A percentile compares a stretch with the other conserved stretches of the same genome.
phyloP scores from a whole-genome alignment of 1,284 basidiomycete genomes.

The Ustilago cynodontis region DNA sequence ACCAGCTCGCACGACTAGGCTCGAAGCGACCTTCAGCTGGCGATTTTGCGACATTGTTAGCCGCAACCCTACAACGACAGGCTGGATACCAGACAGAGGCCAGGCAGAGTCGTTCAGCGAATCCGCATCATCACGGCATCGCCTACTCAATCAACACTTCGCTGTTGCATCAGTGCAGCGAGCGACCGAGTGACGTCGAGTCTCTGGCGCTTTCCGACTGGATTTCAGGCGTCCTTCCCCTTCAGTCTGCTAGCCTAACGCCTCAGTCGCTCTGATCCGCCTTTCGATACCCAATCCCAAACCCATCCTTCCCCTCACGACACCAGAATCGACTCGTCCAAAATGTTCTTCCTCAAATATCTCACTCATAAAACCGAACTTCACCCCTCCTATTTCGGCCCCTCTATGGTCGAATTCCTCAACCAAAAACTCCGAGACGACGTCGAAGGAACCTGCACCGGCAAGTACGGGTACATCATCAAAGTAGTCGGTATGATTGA shows the following conservation, averaged over 20 bases:
- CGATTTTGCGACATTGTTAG: too few species aligned
- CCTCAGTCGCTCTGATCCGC: too few species aligned
- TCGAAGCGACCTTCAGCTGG: too few species aligned
- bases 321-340: neutral
- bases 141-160: too few species aligned
- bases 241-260: too few species aligned
- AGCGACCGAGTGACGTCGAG: neutral
- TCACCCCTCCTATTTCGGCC: constrained; percentile 97
- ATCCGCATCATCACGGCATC: too few species aligned
- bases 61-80: too few species aligned
- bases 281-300: too few species aligned
- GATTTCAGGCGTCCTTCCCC: neutral
- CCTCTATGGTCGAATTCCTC: constrained; percentile 91
- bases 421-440: constrained; percentile 93
- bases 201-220: constrained; percentile 1
- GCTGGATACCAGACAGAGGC: neutral
- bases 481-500: constrained; percentile 80
- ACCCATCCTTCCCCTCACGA: too few species aligned
- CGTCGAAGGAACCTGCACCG: constrained; percentile 96
- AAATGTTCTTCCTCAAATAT: constrained; percentile 76
- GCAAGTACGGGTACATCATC: constrained; percentile 92
- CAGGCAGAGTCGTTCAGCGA: too few species aligned
- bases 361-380: constrained; percentile 94
- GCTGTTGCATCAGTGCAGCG: too few species aligned
- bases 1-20: too few species aligned